Conservation (phyloP, 306 rosid genomes). For the Vicia sativa region DNA sequence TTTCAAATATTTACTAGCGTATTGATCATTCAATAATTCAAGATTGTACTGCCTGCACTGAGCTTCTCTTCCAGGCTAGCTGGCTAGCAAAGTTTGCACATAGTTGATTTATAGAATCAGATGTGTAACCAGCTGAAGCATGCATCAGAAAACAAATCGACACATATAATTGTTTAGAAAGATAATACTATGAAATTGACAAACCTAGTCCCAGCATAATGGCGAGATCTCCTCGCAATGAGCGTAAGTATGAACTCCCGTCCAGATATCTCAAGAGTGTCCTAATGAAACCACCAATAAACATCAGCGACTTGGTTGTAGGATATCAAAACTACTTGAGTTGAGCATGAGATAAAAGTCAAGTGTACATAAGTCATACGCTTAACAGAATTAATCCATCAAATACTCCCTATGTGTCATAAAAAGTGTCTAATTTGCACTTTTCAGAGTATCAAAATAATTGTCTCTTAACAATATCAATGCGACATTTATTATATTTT, state of each 20-base stretch:
- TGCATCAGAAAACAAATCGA: constrained; percentile 9
- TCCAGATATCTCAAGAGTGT: constrained; percentile 64
- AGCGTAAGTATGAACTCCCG: constrained; percentile 73
- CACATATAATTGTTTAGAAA: constrained; percentile 23
- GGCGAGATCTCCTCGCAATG: constrained; percentile 97
- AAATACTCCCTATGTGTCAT: not conserved
- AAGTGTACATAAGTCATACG: constrained; percentile 4
- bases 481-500: too few species aligned
- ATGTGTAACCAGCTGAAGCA: constrained; percentile 20
- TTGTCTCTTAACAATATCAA: too few species aligned
- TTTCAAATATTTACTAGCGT: constrained; percentile 11
- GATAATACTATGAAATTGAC: constrained; percentile 28
- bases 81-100: constrained; percentile 29
- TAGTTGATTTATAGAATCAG: constrained; percentile 20
- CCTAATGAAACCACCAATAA: constrained; percentile 52
- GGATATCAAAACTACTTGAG: constrained; percentile 28
- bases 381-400: constrained; percentile 20
- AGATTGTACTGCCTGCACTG: constrained; percentile 21
- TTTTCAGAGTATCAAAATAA: too few species aligned
- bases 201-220: constrained; percentile 98
- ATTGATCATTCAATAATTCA: constrained; percentile 32
- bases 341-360: constrained; percentile 27
- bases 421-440: too few species aligned
- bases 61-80: not conserved
- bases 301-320: constrained; percentile 27